Evolutionary conservation across 192 early-diverging fungal genomes (phyloP).

Genomic region (Coemansia sp.): DNA sequence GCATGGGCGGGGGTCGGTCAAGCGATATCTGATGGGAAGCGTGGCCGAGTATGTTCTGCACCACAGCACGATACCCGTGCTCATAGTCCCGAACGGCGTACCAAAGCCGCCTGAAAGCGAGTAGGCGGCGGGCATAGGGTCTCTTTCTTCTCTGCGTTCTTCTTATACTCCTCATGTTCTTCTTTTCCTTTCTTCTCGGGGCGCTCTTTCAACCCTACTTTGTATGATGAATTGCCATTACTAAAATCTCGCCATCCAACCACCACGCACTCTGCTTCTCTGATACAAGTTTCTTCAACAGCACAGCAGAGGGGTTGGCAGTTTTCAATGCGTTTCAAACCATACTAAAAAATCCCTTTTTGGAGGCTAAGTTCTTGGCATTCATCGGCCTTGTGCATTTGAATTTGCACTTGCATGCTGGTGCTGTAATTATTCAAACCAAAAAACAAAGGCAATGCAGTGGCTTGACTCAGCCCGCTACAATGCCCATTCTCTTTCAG

Average conservation of each 20-base stretch:
- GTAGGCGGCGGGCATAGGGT: not conserved
- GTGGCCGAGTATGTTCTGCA: slow-evolving; percentile 69
- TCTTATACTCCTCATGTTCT: not conserved
- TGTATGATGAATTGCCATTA: not conserved
- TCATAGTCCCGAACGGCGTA: slow-evolving; percentile 60
- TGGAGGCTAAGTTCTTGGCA: not conserved
- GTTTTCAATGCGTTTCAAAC: not conserved
- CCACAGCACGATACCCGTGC: slow-evolving; percentile 66
- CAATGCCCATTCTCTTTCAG: not conserved
- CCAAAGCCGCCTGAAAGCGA: slow-evolving; percentile 25
- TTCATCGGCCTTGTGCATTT: not conserved
- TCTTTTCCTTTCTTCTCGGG: not conserved
- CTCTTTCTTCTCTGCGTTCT: not conserved
- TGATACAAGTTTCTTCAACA: not conserved
- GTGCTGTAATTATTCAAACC: not conserved
- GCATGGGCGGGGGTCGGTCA: slow-evolving; percentile 63
- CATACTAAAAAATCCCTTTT: not conserved
- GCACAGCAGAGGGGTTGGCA: too few relatives aligned
- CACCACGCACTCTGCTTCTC: not conserved
- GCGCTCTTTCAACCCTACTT: not conserved
- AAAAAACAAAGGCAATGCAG: not conserved
- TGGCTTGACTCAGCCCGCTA: not conserved
- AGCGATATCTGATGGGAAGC: slow-evolving; percentile 68
- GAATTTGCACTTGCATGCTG: not conserved
- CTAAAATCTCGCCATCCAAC: not conserved